phyloP scores from a whole-genome alignment of 495 filamentous ascomycete genomes.

The Aspergillus nidulans region DNA sequence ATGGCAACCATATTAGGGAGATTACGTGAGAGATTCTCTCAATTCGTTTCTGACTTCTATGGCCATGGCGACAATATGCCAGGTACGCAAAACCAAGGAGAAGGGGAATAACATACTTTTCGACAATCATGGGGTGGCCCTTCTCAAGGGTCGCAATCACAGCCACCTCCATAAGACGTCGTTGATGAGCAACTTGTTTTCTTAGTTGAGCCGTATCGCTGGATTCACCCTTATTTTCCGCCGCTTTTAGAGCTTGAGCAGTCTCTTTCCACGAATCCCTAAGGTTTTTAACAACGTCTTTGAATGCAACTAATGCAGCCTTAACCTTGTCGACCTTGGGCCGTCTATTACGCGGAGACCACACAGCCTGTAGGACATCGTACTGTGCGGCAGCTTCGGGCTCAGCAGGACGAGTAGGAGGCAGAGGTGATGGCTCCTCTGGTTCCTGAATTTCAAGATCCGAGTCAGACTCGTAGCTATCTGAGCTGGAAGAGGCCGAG shows the following conservation, averaged over 20 bases:
- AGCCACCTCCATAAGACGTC: slow-evolving; percentile 56
- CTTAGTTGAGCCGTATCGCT: slow-evolving; percentile 36
- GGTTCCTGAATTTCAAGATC: slow-evolving; percentile 43
- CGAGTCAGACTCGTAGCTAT: slow-evolving; percentile 47
- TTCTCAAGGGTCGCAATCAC: slow-evolving; percentile 53
- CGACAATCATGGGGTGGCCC: slow-evolving; percentile 61
- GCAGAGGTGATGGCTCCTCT: slow-evolving; percentile 51
- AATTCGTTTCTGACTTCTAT: slow-evolving; percentile 34
- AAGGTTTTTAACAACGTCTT: slow-evolving; percentile 58
- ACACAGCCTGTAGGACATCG: slow-evolving; percentile 61
- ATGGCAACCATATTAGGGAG: slow-evolving; percentile 23
- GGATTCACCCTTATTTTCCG: slow-evolving; percentile 48
- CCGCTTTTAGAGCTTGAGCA: slow-evolving; percentile 51
- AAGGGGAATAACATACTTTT: slow-evolving; percentile 51
- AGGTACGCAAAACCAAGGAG: slow-evolving; percentile 12
- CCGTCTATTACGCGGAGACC: slow-evolving; percentile 52
- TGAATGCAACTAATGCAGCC: slow-evolving; percentile 50
- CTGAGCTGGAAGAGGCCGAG: slow-evolving; percentile 35
- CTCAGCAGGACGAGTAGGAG: slow-evolving; percentile 45
- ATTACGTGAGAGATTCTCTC: slow-evolving; percentile 35
- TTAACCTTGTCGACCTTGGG: slow-evolving; percentile 46
- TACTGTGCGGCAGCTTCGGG: slow-evolving; percentile 54
- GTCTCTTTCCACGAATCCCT: slow-evolving; percentile 60
- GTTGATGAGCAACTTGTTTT: slow-evolving; percentile 51
- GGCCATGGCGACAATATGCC: slow-evolving; percentile 26